Evolutionary conservation across 495 filamentous ascomycete genomes (phyloP).

Genomic region (Aspergillus sclerotioniger): DNA sequence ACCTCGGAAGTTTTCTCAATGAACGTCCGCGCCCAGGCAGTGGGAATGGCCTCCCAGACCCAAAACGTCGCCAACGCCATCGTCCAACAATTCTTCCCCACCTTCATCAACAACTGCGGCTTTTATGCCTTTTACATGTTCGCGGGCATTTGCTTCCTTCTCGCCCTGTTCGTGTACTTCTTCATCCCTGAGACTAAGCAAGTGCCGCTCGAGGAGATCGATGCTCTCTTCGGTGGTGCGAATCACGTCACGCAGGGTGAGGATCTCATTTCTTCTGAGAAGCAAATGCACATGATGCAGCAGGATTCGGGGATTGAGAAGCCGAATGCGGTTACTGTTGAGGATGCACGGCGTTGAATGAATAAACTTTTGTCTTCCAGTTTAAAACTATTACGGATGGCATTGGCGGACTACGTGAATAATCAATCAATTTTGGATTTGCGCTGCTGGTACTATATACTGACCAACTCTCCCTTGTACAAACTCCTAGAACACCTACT

Average conservation of each 20-base stretch:
- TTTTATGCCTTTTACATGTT: constrained; percentile 55
- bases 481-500: not conserved
- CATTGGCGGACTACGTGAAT: not conserved
- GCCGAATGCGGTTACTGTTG: constrained; percentile 25
- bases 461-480: not conserved
- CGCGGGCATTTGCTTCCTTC: constrained; percentile 53
- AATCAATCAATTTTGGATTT: not conserved
- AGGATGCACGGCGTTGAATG: constrained; percentile 19
- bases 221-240: constrained; percentile 55
- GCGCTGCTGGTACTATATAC: not conserved
- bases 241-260: constrained; percentile 58
- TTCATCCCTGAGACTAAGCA: constrained; percentile 74
- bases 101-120: constrained; percentile 56
- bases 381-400: not conserved
- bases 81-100: constrained; percentile 66
- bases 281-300: constrained; percentile 18
- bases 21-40: constrained; percentile 65
- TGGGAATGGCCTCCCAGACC: constrained; percentile 66
- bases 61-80: constrained; percentile 66
- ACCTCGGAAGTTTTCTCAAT: constrained; percentile 64
- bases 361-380: not conserved
- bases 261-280: constrained; percentile 33
- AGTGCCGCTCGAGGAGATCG: constrained; percentile 64
- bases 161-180: constrained; percentile 70
- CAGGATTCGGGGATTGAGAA: constrained; percentile 23